Evolutionary conservation across 257 asterid genomes (phyloP).

Genomic region (Jaltomata sinuosa): DNA sequence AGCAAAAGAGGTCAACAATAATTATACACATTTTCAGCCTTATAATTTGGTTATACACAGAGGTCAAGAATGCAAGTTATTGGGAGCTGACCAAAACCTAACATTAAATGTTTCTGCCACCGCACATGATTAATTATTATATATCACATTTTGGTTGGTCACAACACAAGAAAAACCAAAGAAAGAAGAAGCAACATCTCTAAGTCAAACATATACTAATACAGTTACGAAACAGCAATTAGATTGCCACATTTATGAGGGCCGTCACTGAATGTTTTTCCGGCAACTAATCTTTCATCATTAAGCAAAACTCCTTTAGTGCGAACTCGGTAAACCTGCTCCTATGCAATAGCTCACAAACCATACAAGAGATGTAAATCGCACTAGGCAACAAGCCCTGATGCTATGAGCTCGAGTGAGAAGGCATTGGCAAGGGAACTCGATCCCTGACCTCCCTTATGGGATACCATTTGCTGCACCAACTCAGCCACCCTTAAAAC

Average conservation of each 20-base stretch:
- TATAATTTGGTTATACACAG: background rate
- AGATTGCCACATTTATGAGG: background rate
- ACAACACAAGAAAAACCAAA: background rate
- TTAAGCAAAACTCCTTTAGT: too few relatives aligned
- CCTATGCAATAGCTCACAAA: too few relatives aligned
- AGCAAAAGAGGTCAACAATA: background rate
- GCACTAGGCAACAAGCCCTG: too few relatives aligned
- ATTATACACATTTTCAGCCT: background rate
- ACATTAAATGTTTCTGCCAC: background rate
- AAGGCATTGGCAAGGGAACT: too few relatives aligned
- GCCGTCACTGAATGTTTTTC: background rate
- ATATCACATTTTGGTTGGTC: background rate
- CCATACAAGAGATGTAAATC: too few relatives aligned
- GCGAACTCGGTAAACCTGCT: too few relatives aligned
- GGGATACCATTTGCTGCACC: too few relatives aligned
- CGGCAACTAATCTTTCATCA: background rate
- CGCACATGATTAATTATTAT: background rate
- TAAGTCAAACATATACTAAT: background rate
- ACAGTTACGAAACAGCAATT: background rate
- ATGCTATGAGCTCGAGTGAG: too few relatives aligned
- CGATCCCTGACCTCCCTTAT: too few relatives aligned
- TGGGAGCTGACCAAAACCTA: background rate
- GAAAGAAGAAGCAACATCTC: background rate
- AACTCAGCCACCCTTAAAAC: too few relatives aligned
- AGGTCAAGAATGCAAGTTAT: background rate